Conservation (phyloP, 371 early-diverging fungal genomes). For the Mucor lusitanicus region DNA sequence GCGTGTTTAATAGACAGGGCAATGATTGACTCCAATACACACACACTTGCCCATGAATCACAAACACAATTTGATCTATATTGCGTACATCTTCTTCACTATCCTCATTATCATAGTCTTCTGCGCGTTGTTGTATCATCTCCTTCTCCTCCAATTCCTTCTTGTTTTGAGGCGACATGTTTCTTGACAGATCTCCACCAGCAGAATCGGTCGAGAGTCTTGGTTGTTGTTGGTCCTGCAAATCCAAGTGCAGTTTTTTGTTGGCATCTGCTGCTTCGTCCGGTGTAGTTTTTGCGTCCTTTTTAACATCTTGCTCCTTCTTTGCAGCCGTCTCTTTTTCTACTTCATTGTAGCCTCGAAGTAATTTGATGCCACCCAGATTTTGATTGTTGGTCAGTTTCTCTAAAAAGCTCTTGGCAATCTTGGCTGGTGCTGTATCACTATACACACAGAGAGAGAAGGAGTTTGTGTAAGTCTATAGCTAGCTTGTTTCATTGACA, state of each 20-base stretch:
- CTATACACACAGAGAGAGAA: conserved; percentile 19
- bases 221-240: neutral
- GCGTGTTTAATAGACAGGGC: too few species aligned
- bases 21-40: neutral
- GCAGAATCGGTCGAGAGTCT: neutral
- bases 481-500: neutral
- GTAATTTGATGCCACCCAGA: conserved; percentile 68
- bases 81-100: conserved; percentile 62
- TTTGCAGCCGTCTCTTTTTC: conserved; percentile 33
- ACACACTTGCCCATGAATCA: conserved; percentile 72
- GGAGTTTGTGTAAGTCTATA: neutral
- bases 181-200: conserved; percentile 3
- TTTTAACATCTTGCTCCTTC: conserved; percentile 9
- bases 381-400: conserved; percentile 61
- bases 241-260: neutral
- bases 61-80: conserved; percentile 78
- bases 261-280: neutral
- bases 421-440: conserved; percentile 56
- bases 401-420: conserved; percentile 71
- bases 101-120: conserved; percentile 64
- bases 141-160: conserved; percentile 20
- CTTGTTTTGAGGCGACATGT: conserved; percentile 1
- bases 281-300: neutral
- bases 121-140: conserved; percentile 42
- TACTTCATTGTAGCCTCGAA: conserved; percentile 79